Percentiles rank a stretch among this genome's conserved stretches.
phyloP scores from a whole-genome alignment of 1,139 yeast genomes.

The Magnusiomyces fungicola region DNA sequence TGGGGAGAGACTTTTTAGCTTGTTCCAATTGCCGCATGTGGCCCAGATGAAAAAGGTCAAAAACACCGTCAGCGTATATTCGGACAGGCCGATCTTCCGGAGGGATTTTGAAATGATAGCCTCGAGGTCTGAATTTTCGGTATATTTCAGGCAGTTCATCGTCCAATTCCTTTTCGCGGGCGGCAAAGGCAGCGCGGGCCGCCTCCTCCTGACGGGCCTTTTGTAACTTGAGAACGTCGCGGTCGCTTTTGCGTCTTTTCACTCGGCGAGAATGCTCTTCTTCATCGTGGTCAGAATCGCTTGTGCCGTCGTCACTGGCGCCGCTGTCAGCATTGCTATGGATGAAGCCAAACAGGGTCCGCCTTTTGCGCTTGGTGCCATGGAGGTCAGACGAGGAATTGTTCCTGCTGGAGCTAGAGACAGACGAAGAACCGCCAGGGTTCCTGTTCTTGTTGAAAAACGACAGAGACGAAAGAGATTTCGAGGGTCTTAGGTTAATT shows the following conservation, averaged over 20 bases:
- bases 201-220: constrained; percentile 14
- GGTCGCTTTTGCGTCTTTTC: constrained; percentile 6
- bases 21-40: constrained; percentile 41
- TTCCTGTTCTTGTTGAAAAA: background rate
- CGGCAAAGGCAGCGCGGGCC: constrained; percentile 15
- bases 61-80: constrained; percentile 95
- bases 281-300: background rate
- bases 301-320: background rate
- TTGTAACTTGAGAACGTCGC: constrained; percentile 13
- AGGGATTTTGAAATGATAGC: constrained; percentile 60
- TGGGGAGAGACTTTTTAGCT: constrained; percentile 17
- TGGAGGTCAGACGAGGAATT: background rate
- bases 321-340: constrained; percentile 1
- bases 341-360: constrained; percentile 3
- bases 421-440: background rate
- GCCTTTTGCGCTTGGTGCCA: constrained; percentile 2
- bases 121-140: constrained; percentile 34
- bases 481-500: background rate
- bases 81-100: constrained; percentile 82
- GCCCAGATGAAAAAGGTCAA: constrained; percentile 91
- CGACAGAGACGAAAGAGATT: background rate
- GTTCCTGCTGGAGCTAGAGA: background rate
- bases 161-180: constrained; percentile 47
- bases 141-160: constrained; percentile 42
- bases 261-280: constrained; percentile 6